phyloP scores from a whole-genome alignment of 495 filamentous ascomycete species.

The Tuber brumale region DNA sequence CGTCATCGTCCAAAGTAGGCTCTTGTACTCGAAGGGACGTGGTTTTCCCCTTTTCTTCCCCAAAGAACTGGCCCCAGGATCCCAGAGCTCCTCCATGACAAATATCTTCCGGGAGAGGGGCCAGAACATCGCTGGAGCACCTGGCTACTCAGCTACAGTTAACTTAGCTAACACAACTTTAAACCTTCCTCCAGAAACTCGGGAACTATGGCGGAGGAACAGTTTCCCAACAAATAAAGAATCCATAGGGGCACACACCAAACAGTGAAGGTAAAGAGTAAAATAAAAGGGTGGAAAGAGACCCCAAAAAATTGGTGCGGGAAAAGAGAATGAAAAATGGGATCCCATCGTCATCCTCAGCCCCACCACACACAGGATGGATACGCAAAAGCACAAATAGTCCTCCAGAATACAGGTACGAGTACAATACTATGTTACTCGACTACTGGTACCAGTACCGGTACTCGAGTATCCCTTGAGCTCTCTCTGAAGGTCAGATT shows the following conservation, averaged over 20 bases:
- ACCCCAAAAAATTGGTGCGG: too few relatives aligned
- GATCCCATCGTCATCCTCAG: background rate
- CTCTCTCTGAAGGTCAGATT: too few relatives aligned
- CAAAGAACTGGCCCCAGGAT: background rate
- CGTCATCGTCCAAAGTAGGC: constrained; percentile 5
- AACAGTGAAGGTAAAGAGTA: background rate
- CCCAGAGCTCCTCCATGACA: constrained; percentile 5
- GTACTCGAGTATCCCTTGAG: too few relatives aligned
- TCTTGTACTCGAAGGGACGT: constrained; percentile 1
- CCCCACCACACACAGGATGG: background rate
- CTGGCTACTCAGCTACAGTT: background rate
- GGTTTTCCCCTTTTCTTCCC: background rate
- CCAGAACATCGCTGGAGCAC: background rate
- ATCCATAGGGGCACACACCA: background rate
- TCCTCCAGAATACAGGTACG: background rate
- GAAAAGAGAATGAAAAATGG: background rate
- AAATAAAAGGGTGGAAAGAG: background rate
- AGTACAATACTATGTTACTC: too few relatives aligned
- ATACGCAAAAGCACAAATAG: background rate
- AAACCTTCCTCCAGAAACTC: background rate
- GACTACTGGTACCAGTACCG: too few relatives aligned
- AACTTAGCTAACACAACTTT: background rate
- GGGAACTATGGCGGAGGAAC: background rate
- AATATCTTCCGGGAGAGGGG: background rate
- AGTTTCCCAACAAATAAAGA: background rate